Evolutionary conservation across 2,329 filamentous ascomycete species (phyloP), one percentile per base, ranked within the genome.

Genomic region (Emergomyces orientalis): DNA sequence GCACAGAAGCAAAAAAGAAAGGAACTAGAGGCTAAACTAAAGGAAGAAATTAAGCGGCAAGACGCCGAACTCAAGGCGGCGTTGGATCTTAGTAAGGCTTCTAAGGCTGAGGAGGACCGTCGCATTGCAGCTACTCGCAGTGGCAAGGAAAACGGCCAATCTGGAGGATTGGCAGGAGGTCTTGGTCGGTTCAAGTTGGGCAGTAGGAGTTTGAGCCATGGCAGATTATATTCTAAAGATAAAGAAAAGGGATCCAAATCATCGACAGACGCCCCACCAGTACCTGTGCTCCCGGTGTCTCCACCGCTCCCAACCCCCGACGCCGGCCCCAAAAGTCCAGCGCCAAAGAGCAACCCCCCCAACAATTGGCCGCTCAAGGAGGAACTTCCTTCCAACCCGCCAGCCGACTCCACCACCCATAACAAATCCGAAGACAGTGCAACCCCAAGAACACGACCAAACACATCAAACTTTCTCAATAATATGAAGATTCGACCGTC

Each of bases 161-260:
- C 71, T 27, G 75, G 73, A 59, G 75, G 73, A 30, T 67, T 74
- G 9, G 68, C 73, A 59, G 75, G 78, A 8, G 75, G 79, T 37
- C 77, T 94, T 51, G 85, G 84, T 69, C 82, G 89, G 54, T 86
- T 89, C 66, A 84, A 86, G 68, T 82, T 87, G 62, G 85, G 85
- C 11, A 90, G 87, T 73, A 93, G 90, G 78, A 91, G 89, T 66
- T 83, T 96, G 78, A 84, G 89, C 58, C 85, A 87, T 22, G 54
- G 61, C 66, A 90, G 88, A 74, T 88, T 89, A 4, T 67, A 22
- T 22, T 39, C 64, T 60, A 76, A 74, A 60, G 72, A 76, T 30
- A 75, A 74, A 65, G 75, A 78, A 49, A 75, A 72, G 61, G 69
- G 69, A 22, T 25, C 60, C n/a, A 61, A 55, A 39, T 30, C 45